Conservation (phyloP, 1,284 basidiomycete species). For the Acaromyces ingoldii region DNA sequence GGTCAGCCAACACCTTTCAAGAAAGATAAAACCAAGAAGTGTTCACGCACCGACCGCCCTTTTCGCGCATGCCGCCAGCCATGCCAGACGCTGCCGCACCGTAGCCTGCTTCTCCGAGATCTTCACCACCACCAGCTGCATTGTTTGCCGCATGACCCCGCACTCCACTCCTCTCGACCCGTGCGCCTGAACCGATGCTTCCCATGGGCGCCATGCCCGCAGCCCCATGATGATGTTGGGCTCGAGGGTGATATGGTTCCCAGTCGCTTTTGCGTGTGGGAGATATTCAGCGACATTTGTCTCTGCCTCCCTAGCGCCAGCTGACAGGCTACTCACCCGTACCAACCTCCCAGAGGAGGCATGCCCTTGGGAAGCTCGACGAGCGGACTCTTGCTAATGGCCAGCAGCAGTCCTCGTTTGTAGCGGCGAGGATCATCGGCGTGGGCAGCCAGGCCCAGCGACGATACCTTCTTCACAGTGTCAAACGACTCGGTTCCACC, state of each 20-base stretch:
- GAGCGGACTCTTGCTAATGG: constrained; percentile 69
- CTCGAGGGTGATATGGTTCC: constrained; percentile 59
- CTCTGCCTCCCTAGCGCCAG: constrained; percentile 64
- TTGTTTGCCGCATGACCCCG: background rate
- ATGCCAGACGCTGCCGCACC: background rate
- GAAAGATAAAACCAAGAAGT: constrained; percentile 1
- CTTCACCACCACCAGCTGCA: background rate
- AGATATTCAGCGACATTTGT: constrained; percentile 84
- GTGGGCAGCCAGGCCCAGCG: too few species aligned
- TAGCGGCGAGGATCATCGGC: too few species aligned
- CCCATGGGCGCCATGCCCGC: constrained; percentile 4
- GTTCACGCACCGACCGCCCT: constrained; percentile 17
- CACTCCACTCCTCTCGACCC: background rate
- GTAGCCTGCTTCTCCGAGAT: background rate
- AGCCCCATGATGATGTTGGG: constrained; percentile 60
- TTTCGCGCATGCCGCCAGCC: background rate
- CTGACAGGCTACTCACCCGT: constrained; percentile 62
- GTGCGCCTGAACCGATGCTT: background rate
- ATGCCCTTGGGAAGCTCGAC: constrained; percentile 67
- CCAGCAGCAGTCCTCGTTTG: constrained; percentile 59
- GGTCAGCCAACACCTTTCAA: background rate
- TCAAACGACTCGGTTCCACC: too few species aligned
- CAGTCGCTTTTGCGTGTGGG: constrained; percentile 56
- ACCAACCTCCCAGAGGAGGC: constrained; percentile 78
- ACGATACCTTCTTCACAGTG: too few species aligned